These are phyloP conservation scores for Physcia stellaris DNA, from an alignment of 495 filamentous ascomycete species.

Conservation along the genomic window DNA sequence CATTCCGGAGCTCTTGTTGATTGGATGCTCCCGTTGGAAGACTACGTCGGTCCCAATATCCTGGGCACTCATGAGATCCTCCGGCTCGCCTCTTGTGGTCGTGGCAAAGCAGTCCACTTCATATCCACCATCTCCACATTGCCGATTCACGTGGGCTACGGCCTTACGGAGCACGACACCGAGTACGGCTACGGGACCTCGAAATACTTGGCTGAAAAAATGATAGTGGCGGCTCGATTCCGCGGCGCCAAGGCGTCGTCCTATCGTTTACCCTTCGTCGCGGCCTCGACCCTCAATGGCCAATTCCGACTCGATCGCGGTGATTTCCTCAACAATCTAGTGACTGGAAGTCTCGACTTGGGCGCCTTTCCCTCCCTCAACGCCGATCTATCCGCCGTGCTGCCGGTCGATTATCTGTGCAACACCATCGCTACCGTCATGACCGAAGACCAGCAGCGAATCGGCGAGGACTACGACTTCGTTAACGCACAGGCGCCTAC, in stretches of 20 bases:
- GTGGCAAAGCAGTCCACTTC: conserved; percentile 19
- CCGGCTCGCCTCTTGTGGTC: conserved; percentile 19
- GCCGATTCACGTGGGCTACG: conserved; percentile 16
- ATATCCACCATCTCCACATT: conserved; percentile 22
- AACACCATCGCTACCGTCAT: conserved; percentile 17
- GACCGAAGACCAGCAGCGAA: conserved; percentile 13
- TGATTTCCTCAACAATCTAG: conserved; percentile 23
- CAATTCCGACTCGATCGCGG: conserved; percentile 22
- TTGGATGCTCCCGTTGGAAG: conserved; percentile 21
- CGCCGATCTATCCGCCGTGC: conserved; percentile 17
- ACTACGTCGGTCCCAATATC: conserved; percentile 24
- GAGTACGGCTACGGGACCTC: conserved; percentile 24
- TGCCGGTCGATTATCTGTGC: conserved; percentile 21
- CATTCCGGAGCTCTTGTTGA: conserved; percentile 23
- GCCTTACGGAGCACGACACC: conserved; percentile 11
- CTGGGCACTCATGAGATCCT: conserved; percentile 22
- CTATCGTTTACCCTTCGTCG: conserved; percentile 21
- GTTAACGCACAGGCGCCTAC: conserved; percentile 12
- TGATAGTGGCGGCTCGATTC: conserved; percentile 20
- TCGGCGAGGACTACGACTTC: conserved; percentile 21
- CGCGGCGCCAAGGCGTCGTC: conserved; percentile 16
- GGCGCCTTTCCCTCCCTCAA: conserved; percentile 18
- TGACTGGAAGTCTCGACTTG: conserved; percentile 18
- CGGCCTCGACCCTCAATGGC: conserved; percentile 17
- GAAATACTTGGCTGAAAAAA: conserved; percentile 20